Percentiles rank a stretch among this genome's conserved stretches.
Evolutionary conservation across 768 basidiomycete species (phyloP).

Genomic region (Russula sp.): DNA sequence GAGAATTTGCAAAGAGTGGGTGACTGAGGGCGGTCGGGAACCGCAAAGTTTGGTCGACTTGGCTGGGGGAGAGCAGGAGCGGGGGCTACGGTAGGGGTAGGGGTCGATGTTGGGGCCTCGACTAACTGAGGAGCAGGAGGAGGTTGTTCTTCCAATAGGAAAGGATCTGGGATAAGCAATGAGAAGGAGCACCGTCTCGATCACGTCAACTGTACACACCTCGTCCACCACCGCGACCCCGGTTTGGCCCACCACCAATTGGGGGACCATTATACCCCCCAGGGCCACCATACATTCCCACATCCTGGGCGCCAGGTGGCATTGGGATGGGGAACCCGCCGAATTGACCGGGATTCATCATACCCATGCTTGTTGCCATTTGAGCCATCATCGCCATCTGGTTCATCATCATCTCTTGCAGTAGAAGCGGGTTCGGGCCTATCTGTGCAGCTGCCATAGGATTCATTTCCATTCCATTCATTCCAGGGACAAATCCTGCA

Average conservation of each 20-base stretch:
- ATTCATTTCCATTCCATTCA: constrained; percentile 56
- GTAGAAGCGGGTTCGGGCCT: constrained; percentile 51
- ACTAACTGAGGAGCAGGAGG: constrained; percentile 20
- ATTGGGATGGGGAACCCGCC: constrained; percentile 58
- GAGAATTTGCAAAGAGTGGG: constrained; percentile 92
- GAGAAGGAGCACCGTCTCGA: constrained; percentile 19
- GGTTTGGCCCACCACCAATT: constrained; percentile 41
- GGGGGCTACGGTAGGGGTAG: constrained; percentile 22
- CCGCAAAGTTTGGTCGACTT: constrained; percentile 41
- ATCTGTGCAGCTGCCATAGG: constrained; percentile 43
- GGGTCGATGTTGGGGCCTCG: constrained; percentile 15
- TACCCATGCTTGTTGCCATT: constrained; percentile 79
- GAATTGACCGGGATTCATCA: constrained; percentile 60
- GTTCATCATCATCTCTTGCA: constrained; percentile 89
- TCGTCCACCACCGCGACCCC: constrained; percentile 30
- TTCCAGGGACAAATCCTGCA: constrained; percentile 25
- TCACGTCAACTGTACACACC: constrained; percentile 23
- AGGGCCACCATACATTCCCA: constrained; percentile 38
- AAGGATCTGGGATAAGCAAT: constrained; percentile 15
- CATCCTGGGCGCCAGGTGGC: constrained; percentile 41
- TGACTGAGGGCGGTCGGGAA: constrained; percentile 76
- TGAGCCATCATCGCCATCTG: constrained; percentile 93
- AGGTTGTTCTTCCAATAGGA: constrained; percentile 17
- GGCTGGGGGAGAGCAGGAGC: constrained; percentile 24
- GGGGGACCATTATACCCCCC: constrained; percentile 27